phyloP scores from a whole-genome alignment of 148 eudicot genomes.

The Rhododendron ovatum region DNA sequence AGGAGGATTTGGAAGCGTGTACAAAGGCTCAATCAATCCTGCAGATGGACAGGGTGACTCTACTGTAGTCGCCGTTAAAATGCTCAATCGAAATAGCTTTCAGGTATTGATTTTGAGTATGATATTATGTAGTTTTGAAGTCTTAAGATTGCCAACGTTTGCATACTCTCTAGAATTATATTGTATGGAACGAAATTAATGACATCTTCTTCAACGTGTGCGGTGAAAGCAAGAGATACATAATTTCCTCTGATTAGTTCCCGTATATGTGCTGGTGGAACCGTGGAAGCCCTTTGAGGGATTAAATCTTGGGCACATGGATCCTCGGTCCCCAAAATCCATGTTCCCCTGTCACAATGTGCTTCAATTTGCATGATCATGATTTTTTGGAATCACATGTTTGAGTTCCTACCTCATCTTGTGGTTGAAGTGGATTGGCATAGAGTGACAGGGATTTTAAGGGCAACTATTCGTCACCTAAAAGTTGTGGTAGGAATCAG shows the following conservation, averaged over 20 bases:
- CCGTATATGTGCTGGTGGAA: background rate
- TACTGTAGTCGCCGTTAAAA: slow-evolving; percentile 59
- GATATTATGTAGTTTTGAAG: no score
- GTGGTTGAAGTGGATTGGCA: background rate
- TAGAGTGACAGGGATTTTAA: background rate
- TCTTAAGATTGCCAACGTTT: background rate
- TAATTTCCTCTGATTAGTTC: background rate
- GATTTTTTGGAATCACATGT: background rate
- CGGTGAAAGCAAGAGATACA: background rate
- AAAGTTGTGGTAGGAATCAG: background rate
- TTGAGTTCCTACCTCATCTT: background rate
- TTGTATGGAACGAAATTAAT: background rate
- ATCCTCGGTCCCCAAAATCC: background rate
- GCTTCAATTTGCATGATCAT: background rate
- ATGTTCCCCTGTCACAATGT: background rate
- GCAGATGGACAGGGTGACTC: slow-evolving; percentile 38
- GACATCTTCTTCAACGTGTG: background rate
- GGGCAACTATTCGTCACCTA: background rate
- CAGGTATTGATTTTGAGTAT: slow-evolving; percentile 41
- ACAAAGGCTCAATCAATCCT: slow-evolving; percentile 59
- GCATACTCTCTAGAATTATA: background rate
- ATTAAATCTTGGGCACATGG: background rate
- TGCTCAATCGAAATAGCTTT: slow-evolving; percentile 67
- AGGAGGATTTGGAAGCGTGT: slow-evolving; percentile 88
- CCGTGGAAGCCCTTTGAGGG: background rate